phyloP scores from a whole-genome alignment of 2,329 filamentous ascomycete species.

The Xylaria sp. region DNA sequence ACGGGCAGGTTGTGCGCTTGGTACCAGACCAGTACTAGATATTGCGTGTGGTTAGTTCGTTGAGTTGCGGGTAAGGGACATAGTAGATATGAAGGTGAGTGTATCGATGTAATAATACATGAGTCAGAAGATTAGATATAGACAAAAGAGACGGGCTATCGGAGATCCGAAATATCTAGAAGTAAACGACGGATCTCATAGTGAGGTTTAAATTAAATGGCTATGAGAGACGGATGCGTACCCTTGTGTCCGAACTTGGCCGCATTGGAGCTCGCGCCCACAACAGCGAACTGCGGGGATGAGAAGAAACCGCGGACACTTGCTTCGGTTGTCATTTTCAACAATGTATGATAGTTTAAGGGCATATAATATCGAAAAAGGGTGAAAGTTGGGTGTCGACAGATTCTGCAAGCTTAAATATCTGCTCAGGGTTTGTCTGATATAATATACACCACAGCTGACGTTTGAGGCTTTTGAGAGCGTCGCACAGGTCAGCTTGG shows the following conservation, averaged over 20 bases:
- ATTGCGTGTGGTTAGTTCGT: neutral
- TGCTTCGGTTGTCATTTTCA: conserved; percentile 72
- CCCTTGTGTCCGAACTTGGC: conserved; percentile 90
- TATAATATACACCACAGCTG: neutral
- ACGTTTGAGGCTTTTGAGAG: conserved; percentile 10
- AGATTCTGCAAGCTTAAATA: neutral
- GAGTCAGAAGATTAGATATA: neutral
- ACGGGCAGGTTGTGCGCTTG: conserved; percentile 77
- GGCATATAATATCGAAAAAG: neutral
- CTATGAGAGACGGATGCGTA: conserved; percentile 52
- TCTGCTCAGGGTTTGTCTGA: neutral
- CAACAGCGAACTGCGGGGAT: conserved; percentile 83
- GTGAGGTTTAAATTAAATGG: neutral
- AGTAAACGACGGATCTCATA: neutral
- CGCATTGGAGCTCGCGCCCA: conserved; percentile 86
- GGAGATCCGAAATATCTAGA: neutral
- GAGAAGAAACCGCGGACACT: conserved; percentile 83
- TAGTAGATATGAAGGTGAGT: neutral
- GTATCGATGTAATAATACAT: neutral
- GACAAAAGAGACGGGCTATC: neutral
- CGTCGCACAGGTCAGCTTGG: neutral
- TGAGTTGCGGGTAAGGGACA: neutral
- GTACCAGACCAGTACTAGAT: conserved; percentile 89
- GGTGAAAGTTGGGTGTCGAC: neutral
- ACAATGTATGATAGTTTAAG: conserved; percentile 18